phyloP scores from a whole-genome alignment of 345 rosid genomes.

The Camelina laxa region DNA sequence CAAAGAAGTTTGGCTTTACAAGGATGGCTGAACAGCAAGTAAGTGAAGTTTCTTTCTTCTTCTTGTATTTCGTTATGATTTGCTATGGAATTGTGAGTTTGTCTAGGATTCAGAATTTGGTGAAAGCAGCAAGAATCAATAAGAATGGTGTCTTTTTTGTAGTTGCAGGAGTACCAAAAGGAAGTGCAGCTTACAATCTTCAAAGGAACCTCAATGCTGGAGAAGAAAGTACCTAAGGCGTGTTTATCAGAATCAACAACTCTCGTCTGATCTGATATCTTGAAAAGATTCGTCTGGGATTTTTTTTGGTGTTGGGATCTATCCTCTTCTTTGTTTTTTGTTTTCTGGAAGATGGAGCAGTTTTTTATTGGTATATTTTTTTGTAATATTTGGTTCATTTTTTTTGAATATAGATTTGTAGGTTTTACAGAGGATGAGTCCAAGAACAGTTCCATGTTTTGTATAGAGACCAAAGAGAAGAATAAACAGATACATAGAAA shows the following conservation, averaged over 20 bases:
- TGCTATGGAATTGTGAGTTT: neutral
- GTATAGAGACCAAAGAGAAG: slow-evolving; percentile 34
- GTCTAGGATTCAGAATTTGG: neutral
- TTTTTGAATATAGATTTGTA: slow-evolving; percentile 34
- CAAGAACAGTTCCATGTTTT: slow-evolving; percentile 38
- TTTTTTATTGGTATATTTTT: neutral
- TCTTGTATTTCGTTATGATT: neutral
- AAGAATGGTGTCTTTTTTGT: slow-evolving; percentile 37
- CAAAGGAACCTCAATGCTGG: slow-evolving; percentile 84
- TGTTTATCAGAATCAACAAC: slow-evolving; percentile 38
- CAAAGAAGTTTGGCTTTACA: slow-evolving; percentile 80
- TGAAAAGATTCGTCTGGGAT: slow-evolving; percentile 25
- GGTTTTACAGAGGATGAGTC: slow-evolving; percentile 21
- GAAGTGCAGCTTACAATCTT: slow-evolving; percentile 80
- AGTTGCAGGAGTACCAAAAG: slow-evolving; percentile 70
- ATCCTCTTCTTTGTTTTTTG: slow-evolving; percentile 28
- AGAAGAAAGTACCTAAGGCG: slow-evolving; percentile 63
- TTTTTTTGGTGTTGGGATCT: slow-evolving; percentile 38
- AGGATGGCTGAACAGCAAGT: slow-evolving; percentile 77
- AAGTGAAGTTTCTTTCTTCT: slow-evolving; percentile 40
- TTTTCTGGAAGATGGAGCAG: slow-evolving; percentile 14
- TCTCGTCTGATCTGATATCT: slow-evolving; percentile 19
- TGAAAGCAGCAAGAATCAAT: neutral
- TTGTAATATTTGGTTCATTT: slow-evolving; percentile 16
- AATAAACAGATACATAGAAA: slow-evolving; percentile 14